Conservation (phyloP, 768 basidiomycete genomes). For the Podaxis sp. region DNA sequence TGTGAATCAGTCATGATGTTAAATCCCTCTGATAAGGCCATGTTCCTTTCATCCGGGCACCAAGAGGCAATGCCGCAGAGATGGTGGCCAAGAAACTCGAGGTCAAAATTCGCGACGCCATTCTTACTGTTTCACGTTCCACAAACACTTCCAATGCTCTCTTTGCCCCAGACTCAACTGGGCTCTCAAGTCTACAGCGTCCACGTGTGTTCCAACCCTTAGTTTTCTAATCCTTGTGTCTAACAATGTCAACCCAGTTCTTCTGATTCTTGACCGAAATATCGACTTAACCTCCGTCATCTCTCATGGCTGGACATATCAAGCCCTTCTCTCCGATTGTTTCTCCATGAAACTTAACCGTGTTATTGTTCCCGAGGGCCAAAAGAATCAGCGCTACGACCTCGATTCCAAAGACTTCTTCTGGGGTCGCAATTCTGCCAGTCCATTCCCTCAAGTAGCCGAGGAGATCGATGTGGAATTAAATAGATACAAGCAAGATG, state of each 20-base stretch:
- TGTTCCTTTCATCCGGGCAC: conserved; percentile 92
- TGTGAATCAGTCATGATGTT: not conserved
- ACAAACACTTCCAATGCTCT: conserved; percentile 55
- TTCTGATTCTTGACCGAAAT: conserved; percentile 93
- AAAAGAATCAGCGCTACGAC: conserved; percentile 84
- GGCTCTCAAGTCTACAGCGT: conserved; percentile 82
- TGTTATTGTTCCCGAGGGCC: conserved; percentile 74
- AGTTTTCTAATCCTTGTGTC: not conserved
- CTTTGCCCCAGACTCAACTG: conserved; percentile 79
- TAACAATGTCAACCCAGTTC: conserved; percentile 50
- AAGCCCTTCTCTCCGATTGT: conserved; percentile 96
- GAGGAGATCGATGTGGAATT: conserved; percentile 95
- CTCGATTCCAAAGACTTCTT: conserved; percentile 99
- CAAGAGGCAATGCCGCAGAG: conserved; percentile 95
- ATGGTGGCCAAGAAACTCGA: conserved; percentile 99
- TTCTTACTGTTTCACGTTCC: conserved; percentile 68
- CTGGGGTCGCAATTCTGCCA: conserved; percentile 95
- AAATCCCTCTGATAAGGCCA: conserved; percentile 51
- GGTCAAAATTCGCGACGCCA: conserved; percentile 82
- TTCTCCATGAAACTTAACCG: conserved; percentile 96
- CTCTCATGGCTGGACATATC: conserved; percentile 98
- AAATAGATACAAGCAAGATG: conserved; percentile 92
- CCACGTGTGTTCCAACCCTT: conserved; percentile 57
- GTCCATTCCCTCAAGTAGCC: conserved; percentile 97
- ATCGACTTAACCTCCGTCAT: conserved; percentile 92